These are phyloP conservation scores for Coniosporium apollinis DNA, from an alignment of 495 filamentous ascomycete species.

Conservation along the genomic window DNA sequence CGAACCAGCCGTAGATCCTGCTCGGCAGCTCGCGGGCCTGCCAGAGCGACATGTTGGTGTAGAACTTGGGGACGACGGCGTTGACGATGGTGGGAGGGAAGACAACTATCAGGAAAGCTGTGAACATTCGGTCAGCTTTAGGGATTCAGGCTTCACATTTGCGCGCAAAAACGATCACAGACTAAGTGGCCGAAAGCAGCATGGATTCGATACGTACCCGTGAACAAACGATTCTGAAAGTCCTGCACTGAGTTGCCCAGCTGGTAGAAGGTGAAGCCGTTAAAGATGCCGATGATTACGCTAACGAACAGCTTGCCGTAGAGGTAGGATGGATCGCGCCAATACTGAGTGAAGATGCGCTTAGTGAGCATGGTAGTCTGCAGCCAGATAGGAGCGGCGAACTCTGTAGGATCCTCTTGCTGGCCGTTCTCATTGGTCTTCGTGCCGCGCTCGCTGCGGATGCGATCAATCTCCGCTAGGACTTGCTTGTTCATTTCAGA, in stretches of 20 bases:
- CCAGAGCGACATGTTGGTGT: constrained; percentile 58
- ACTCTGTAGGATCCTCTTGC: constrained; percentile 36
- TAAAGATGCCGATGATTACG: constrained; percentile 43
- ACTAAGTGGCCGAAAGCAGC: too few relatives aligned
- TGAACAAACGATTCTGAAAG: constrained; percentile 73
- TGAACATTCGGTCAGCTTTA: too few relatives aligned
- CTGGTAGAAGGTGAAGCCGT: constrained; percentile 69
- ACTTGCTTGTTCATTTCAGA: constrained; percentile 37
- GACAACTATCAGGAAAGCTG: constrained; percentile 57
- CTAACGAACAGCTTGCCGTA: constrained; percentile 58
- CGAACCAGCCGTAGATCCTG: constrained; percentile 68
- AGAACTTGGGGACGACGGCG: constrained; percentile 71
- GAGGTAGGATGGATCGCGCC: constrained; percentile 55
- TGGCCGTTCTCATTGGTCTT: constrained; percentile 19
- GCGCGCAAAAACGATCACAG: too few relatives aligned
- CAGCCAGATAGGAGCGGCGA: constrained; percentile 41
- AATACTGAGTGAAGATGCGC: constrained; percentile 52
- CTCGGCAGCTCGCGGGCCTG: constrained; percentile 58
- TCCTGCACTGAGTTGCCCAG: constrained; percentile 48
- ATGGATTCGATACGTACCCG: too few relatives aligned
- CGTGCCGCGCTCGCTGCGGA: constrained; percentile 38
- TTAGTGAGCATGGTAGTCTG: constrained; percentile 46
- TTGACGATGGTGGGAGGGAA: constrained; percentile 58
- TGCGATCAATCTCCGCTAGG: constrained; percentile 41
- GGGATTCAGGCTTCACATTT: too few relatives aligned